Evolutionary conservation across 192 early-diverging fungal genomes (phyloP).

Genomic region (Piromyces finnis): DNA sequence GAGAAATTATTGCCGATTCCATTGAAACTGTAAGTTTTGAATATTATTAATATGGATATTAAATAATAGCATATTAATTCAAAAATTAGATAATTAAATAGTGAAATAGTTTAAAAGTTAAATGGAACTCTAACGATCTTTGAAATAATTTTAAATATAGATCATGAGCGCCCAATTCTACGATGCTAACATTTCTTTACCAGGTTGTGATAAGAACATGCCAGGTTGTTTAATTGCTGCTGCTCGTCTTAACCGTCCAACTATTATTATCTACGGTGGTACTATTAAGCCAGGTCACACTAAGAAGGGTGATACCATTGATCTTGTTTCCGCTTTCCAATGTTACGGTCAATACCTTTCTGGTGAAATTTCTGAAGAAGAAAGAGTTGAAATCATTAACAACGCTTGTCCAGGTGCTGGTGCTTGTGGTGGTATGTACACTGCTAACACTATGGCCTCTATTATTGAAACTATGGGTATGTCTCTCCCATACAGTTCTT

Average conservation of each 20-base stretch:
- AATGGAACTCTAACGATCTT: no score
- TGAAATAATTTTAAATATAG: no score
- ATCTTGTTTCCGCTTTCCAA: constrained; percentile 97
- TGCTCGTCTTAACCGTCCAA: constrained; percentile 87
- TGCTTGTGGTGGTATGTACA: constrained; percentile 99
- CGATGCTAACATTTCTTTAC: constrained; percentile 93
- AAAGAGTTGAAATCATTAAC: constrained; percentile 55
- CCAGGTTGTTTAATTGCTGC: constrained; percentile 93
- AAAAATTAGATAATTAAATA: no score
- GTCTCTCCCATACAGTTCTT: constrained; percentile 87
- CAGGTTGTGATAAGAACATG: constrained; percentile 94
- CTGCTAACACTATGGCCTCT: constrained; percentile 93
- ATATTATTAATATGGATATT: no score
- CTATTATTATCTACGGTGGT: constrained; percentile 95
- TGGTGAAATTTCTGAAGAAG: constrained; percentile 74
- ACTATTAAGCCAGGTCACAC: constrained; percentile 69
- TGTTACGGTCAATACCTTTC: constrained; percentile 82
- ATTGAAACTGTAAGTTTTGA: constrained; percentile 74
- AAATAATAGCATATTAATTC: no score
- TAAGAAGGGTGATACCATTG: constrained; percentile 40
- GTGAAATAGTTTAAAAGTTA: no score
- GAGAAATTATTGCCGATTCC: constrained; percentile 97
- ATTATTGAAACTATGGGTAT: constrained; percentile 97
- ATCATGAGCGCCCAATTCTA: constrained; percentile 97
- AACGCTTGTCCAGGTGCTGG: constrained; percentile 69